Percentiles rank a stretch among this genome's conserved stretches.
Evolutionary conservation across 2,329 filamentous ascomycete genomes (phyloP).

Genomic region (Colletotrichum navitas): DNA sequence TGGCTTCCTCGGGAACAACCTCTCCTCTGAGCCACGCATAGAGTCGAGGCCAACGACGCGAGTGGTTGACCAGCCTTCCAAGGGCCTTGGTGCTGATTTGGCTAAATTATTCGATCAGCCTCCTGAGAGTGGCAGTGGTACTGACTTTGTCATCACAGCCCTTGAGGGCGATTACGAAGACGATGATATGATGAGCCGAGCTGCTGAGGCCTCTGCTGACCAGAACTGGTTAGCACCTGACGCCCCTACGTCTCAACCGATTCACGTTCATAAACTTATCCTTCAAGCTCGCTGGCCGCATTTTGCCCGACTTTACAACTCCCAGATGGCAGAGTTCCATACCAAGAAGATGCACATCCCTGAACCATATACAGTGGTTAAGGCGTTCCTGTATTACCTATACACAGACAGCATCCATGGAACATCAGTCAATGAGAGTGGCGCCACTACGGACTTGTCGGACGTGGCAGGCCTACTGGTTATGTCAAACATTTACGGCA

Average conservation of each 20-base stretch:
- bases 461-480: constrained; percentile 95
- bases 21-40: constrained; percentile 66
- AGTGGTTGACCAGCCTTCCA: constrained; percentile 67
- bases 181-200: constrained; percentile 69
- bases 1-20: constrained; percentile 86
- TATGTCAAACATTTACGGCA: constrained; percentile 98
- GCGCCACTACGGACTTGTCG: constrained; percentile 81
- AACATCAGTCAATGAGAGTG: constrained; percentile 65
- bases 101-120: constrained; percentile 88
- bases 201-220: constrained; percentile 56
- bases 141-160: constrained; percentile 92
- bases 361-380: constrained; percentile 93
- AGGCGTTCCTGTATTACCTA: constrained; percentile 94
- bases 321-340: constrained; percentile 98
- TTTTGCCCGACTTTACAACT: constrained; percentile 89
- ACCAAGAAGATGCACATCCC: constrained; percentile 98
- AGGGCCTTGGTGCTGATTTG: constrained; percentile 85
- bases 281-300: constrained; percentile 96
- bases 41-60: constrained; percentile 65
- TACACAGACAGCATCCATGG: constrained; percentile 92
- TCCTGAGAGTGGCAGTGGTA: constrained; percentile 85
- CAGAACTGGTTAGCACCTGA: constrained; percentile 72
- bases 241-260: constrained; percentile 80
- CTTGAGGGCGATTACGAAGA: constrained; percentile 82
- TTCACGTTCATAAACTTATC: constrained; percentile 95